Evolutionary conservation across 805 yeast genomes (phyloP).

Genomic region (Wickerhamia fluorescens): DNA sequence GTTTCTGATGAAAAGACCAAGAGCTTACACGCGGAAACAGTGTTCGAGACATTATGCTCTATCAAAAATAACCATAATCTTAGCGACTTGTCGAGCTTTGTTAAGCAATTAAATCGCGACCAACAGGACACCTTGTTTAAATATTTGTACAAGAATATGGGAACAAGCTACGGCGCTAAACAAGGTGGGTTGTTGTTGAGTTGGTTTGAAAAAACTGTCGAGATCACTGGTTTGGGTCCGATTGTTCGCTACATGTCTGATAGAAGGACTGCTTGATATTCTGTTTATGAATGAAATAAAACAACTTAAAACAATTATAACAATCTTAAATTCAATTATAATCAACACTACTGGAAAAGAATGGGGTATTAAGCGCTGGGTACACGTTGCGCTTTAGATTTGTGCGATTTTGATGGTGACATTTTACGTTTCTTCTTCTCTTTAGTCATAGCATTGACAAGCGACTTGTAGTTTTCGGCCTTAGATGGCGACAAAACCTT

Average conservation of each 20-base stretch:
- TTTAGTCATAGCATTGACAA: slow-evolving; percentile 6
- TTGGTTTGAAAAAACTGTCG: slow-evolving; percentile 91
- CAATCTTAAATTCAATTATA: no score
- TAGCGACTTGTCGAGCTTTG: slow-evolving; percentile 56
- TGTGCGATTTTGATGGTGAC: no score
- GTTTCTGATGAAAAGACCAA: slow-evolving; percentile 60
- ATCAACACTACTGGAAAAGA: no score
- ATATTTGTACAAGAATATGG: slow-evolving; percentile 82
- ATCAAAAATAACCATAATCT: slow-evolving; percentile 50
- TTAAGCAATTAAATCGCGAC: slow-evolving; percentile 50
- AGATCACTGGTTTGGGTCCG: slow-evolving; percentile 80
- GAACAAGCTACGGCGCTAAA: slow-evolving; percentile 66
- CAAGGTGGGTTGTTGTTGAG: slow-evolving; percentile 80
- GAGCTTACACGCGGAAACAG: slow-evolving; percentile 34
- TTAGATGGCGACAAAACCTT: slow-evolving; percentile 4
- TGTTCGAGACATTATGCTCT: slow-evolving; percentile 59
- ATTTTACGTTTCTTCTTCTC: slow-evolving; percentile 7
- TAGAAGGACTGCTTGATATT: slow-evolving; percentile 74
- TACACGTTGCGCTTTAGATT: no score
- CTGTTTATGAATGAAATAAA: slow-evolving; percentile 26
- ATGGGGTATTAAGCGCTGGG: no score
- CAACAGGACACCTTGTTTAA: slow-evolving; percentile 77
- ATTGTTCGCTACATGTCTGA: slow-evolving; percentile 82
- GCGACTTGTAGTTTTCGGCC: slow-evolving; percentile 6
- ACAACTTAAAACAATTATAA: slow-evolving; percentile 1